Conservation (phyloP, 2,329 filamentous ascomycete genomes). For the Emydomyces testavorans region DNA sequence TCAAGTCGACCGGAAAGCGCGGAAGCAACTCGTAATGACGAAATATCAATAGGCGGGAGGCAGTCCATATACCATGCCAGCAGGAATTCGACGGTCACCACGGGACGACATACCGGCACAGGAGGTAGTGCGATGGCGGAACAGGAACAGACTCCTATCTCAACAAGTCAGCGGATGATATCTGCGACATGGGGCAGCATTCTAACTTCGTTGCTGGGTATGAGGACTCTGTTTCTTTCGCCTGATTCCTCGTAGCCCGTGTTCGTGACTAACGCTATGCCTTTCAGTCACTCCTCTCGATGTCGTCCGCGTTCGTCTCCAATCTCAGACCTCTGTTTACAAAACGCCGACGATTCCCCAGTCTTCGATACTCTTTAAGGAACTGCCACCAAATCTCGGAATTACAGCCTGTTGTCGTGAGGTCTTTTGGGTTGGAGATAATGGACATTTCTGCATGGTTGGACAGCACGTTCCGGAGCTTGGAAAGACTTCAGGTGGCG, state of each 20-base stretch:
- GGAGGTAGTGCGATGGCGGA: slow-evolving; percentile 12
- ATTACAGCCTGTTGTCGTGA: slow-evolving; percentile 93
- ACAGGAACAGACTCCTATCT: slow-evolving; percentile 45
- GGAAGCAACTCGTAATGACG: slow-evolving; percentile 17
- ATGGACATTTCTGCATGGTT: slow-evolving; percentile 69
- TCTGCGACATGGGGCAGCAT: slow-evolving; percentile 86
- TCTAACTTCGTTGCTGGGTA: slow-evolving; percentile 80
- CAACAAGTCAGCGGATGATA: slow-evolving; percentile 81
- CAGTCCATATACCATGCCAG: slow-evolving; percentile 27
- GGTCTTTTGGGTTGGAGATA: slow-evolving; percentile 90
- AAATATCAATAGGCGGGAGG: slow-evolving; percentile 15
- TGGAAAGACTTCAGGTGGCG: slow-evolving; percentile 33
- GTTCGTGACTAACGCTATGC: slow-evolving; percentile 9
- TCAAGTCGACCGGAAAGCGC: slow-evolving; percentile 16
- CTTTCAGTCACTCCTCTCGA: slow-evolving; percentile 78
- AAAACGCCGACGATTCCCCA: slow-evolving; percentile 36
- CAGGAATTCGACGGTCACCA: slow-evolving; percentile 16
- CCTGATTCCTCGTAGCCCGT: no score
- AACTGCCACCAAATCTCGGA: slow-evolving; percentile 71
- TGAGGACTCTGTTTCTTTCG: slow-evolving; percentile 7
- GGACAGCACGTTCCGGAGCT: slow-evolving; percentile 28
- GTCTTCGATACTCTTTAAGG: slow-evolving; percentile 42
- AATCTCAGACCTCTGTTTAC: slow-evolving; percentile 58
- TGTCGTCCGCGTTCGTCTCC: slow-evolving; percentile 86
- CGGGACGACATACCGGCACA: slow-evolving; percentile 2